phyloP scores from a whole-genome alignment of 2,329 filamentous ascomycete genomes.

The Neonectria hederae region DNA sequence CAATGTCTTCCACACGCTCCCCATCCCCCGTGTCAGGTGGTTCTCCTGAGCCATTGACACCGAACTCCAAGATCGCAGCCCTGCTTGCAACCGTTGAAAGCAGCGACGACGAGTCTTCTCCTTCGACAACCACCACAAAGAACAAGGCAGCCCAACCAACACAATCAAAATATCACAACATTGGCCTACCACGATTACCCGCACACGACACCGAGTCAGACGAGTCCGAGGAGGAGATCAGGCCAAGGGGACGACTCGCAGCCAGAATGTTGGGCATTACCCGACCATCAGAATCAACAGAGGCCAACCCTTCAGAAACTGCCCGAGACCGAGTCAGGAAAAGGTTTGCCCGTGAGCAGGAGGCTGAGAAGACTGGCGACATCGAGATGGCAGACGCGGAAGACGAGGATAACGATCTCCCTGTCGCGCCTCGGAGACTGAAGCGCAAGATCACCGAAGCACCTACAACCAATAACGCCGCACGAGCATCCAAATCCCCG shows the following conservation, averaged over 20 bases:
- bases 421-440: slow-evolving; percentile 53
- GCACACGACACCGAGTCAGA: slow-evolving; percentile 53
- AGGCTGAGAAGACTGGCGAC: slow-evolving; percentile 41
- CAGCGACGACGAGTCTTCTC: slow-evolving; percentile 57
- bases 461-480: slow-evolving; percentile 40
- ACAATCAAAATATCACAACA: slow-evolving; percentile 5
- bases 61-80: slow-evolving; percentile 64
- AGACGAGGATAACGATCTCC: slow-evolving; percentile 54
- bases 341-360: slow-evolving; percentile 49
- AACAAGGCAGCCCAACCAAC: slow-evolving; percentile 27
- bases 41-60: slow-evolving; percentile 58
- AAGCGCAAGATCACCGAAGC: slow-evolving; percentile 49
- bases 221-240: slow-evolving; percentile 49
- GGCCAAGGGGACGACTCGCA: slow-evolving; percentile 71
- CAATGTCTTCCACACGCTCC: slow-evolving; percentile 61
- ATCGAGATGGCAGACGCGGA: slow-evolving; percentile 45
- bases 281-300: slow-evolving; percentile 27
- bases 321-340: slow-evolving; percentile 55
- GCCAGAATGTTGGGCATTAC: slow-evolving; percentile 65
- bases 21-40: slow-evolving; percentile 56
- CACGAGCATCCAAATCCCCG: slow-evolving; percentile 37
- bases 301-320: slow-evolving; percentile 40
- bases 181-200: slow-evolving; percentile 23
- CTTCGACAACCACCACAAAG: slow-evolving; percentile 22
- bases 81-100: slow-evolving; percentile 61